A percentile compares a stretch with the other conserved stretches of the same genome.
These are phyloP conservation scores for Colletotrichum tropicale DNA, from an alignment of 2,329 filamentous ascomycete species.

Conservation along the genomic window DNA sequence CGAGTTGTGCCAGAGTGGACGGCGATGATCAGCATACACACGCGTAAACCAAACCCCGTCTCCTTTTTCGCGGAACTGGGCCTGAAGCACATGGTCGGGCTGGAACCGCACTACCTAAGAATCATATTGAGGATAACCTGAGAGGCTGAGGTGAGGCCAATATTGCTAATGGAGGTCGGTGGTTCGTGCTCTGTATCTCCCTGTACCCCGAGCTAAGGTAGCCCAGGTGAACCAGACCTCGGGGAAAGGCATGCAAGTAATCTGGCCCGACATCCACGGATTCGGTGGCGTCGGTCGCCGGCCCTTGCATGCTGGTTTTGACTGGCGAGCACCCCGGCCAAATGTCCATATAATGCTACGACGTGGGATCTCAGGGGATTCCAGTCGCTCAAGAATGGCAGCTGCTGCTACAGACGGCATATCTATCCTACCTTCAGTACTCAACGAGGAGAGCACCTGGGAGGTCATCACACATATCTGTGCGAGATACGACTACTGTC, in stretches of 20 bases:
- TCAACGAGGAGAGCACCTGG: neutral
- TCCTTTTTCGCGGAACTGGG: neutral
- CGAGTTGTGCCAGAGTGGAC: neutral
- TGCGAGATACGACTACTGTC: neutral
- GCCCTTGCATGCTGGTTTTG: neutral
- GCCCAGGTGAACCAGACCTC: neutral
- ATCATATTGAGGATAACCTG: neutral
- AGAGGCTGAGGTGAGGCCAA: neutral
- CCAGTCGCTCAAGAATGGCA: neutral
- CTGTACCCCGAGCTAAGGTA: neutral
- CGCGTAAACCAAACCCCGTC: neutral
- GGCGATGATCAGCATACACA: neutral
- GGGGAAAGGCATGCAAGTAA: constrained; percentile 4
- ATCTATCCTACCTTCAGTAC: neutral
- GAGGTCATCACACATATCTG: neutral
- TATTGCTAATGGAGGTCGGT: neutral
- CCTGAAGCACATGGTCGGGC: neutral
- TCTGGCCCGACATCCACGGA: neutral
- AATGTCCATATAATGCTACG: neutral
- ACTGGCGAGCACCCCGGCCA: neutral
- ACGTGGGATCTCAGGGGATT: neutral
- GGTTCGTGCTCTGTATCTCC: constrained; percentile 1
- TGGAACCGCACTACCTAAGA: neutral
- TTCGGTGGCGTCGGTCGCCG: neutral
- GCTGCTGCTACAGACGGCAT: neutral